Evolutionary conservation across 495 filamentous ascomycete genomes (phyloP).

Genomic region (Annulohypoxylon maeteangense): DNA sequence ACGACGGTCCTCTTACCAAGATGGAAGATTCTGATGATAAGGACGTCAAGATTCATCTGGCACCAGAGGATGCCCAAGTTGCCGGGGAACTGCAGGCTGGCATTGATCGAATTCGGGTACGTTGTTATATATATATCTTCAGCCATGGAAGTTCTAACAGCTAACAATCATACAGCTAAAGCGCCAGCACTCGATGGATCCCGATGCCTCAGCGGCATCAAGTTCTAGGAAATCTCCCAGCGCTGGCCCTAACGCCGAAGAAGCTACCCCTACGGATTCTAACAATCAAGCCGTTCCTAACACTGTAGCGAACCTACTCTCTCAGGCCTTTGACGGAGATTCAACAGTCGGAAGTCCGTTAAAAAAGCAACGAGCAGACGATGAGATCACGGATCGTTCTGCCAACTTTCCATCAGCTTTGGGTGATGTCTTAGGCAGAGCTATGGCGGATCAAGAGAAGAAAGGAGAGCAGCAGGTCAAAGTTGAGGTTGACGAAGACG

Average conservation of each 20-base stretch:
- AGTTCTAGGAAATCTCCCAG: conserved; percentile 55
- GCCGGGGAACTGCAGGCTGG: conserved; percentile 90
- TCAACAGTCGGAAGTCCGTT: conserved; percentile 77
- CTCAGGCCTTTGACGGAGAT: conserved; percentile 59
- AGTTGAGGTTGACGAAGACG: conserved; percentile 54
- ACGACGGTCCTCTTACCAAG: conserved; percentile 63
- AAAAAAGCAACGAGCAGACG: conserved; percentile 82
- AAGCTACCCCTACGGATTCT: conserved; percentile 52
- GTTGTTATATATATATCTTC: conserved; percentile 48
- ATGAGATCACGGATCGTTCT: conserved; percentile 63
- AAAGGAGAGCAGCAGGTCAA: conserved; percentile 39
- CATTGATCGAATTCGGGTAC: conserved; percentile 90
- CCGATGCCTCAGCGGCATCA: conserved; percentile 59
- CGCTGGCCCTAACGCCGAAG: conserved; percentile 44
- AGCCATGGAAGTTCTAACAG: conserved; percentile 2
- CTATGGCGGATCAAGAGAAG: conserved; percentile 53
- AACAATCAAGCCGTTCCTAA: conserved; percentile 45
- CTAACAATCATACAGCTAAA: conserved; percentile 76
- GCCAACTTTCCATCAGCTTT: conserved; percentile 55
- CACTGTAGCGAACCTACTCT: conserved; percentile 54
- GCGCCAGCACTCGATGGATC: conserved; percentile 90
- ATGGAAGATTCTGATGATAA: conserved; percentile 80
- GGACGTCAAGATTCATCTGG: conserved; percentile 68
- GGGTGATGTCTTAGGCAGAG: conserved; percentile 59
- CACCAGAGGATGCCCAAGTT: conserved; percentile 79